Percentiles rank a stretch among this genome's conserved stretches.
These are phyloP conservation scores for Lecanosticta acicola DNA, from an alignment of 2,329 filamentous ascomycete species.

Conservation along the genomic window DNA sequence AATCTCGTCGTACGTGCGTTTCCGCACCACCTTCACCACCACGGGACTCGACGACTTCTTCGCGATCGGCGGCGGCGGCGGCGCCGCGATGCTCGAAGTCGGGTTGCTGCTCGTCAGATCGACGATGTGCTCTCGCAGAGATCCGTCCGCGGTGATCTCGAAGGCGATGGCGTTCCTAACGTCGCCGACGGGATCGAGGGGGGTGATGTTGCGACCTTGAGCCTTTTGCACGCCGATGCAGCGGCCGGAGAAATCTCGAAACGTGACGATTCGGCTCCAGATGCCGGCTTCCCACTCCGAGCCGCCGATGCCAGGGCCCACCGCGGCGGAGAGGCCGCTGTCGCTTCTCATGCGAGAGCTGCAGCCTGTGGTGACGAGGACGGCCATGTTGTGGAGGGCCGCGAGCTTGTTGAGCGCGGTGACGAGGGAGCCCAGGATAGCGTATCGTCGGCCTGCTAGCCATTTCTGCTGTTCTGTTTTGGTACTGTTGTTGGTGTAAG, in stretches of 20 bases:
- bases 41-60: slow-evolving; percentile 6
- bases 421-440: slow-evolving; percentile 62
- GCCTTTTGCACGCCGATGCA: slow-evolving; percentile 43
- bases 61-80: neutral
- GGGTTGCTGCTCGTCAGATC: slow-evolving; percentile 15
- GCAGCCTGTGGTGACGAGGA: slow-evolving; percentile 73
- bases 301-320: slow-evolving; percentile 70
- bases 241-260: slow-evolving; percentile 59
- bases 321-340: slow-evolving; percentile 51
- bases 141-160: slow-evolving; percentile 41
- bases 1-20: slow-evolving; percentile 55
- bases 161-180: slow-evolving; percentile 48
- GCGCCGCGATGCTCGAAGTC: neutral
- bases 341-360: slow-evolving; percentile 68
- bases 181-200: slow-evolving; percentile 34
- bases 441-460: slow-evolving; percentile 47
- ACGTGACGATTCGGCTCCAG: slow-evolving; percentile 67
- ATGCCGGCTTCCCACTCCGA: slow-evolving; percentile 75
- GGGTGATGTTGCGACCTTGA: slow-evolving; percentile 34
- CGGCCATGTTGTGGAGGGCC: slow-evolving; percentile 63
- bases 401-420: slow-evolving; percentile 63
- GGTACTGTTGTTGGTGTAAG: slow-evolving; percentile 29
- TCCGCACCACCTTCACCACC: slow-evolving; percentile 37
- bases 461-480: slow-evolving; percentile 43
- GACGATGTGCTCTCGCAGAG: slow-evolving; percentile 27